Evolutionary conservation across 495 filamentous ascomycete species (phyloP).

Genomic region (Penicillium psychrofluorescens): DNA sequence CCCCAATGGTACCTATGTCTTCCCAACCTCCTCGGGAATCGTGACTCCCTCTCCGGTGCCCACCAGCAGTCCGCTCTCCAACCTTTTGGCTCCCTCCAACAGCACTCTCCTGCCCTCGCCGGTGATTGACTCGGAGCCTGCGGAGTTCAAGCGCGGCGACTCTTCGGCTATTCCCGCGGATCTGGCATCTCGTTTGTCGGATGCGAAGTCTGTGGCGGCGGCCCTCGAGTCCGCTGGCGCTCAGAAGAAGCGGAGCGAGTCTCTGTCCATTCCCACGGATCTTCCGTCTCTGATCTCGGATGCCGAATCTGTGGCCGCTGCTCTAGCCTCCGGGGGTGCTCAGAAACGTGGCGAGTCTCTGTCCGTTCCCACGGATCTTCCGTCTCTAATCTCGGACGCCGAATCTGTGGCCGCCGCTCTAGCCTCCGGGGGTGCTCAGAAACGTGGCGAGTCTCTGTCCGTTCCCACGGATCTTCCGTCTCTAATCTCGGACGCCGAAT

Average conservation of each 20-base stretch:
- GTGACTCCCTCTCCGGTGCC: conserved; percentile 2
- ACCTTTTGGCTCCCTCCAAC: background rate
- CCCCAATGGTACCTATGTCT: conserved; percentile 4
- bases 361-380: conserved; percentile 2
- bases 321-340: too few species aligned
- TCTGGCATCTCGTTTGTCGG: conserved; percentile 1
- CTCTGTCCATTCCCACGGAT: conserved; percentile 1
- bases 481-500: conserved; percentile 4
- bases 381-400: conserved; percentile 4
- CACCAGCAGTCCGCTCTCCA: conserved; percentile 1
- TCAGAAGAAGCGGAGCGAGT: conserved; percentile 3
- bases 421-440: conserved; percentile 2
- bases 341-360: conserved; percentile 2
- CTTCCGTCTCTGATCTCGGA: conserved; percentile 3
- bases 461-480: conserved; percentile 5
- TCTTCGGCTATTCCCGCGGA: conserved; percentile 1
- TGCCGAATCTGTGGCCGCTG: too few species aligned
- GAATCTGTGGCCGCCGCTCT: conserved; percentile 1
- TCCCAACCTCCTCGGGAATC: background rate
- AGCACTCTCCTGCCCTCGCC: too few species aligned
- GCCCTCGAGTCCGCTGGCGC: too few species aligned
- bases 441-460: conserved; percentile 1
- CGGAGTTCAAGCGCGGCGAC: background rate
- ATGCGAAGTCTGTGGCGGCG: too few species aligned
- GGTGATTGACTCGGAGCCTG: too few species aligned